Base-by-base conservation (phyloP, 1,139 yeast genomes). In the Blastobotrys apis region DNA sequence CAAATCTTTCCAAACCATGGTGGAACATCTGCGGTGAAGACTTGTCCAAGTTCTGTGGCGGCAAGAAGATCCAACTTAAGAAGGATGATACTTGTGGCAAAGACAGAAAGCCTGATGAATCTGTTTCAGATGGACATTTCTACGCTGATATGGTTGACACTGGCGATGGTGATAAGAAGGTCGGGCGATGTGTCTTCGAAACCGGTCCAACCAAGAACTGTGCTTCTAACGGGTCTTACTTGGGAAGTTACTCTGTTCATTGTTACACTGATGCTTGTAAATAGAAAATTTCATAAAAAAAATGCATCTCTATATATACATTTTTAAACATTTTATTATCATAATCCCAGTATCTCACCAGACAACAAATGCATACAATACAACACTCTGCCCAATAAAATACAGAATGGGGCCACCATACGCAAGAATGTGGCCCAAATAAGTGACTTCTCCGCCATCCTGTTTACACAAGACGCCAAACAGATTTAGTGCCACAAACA, bases 341-440 rank as follows among this genome's bases (percentile, higher is more conserved):
- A n/a, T n/a, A n/a, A n/a, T n/a, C n/a, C 68, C 67, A 22, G 66
- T 56, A 16, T 66, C 69, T 60, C 64, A 62, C 64, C 66, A 62
- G 4, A 64, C 27, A 9, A 65, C 50, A 32, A 55, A 52, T 2
- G 48, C 48, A 43, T 55, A 62, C 23, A 59, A 45, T 1, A 56
- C 43, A 5, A 54, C 20, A 9, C 53, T 39, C 43, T 65, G 69
- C 19, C 63, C 33, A 12, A 55, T 43, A 35, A 65, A 53, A 38
- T 65, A 66, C 9, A 65, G 47, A 22, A 66, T 59, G 2, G 68
- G 68, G 2, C 65, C 65, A 4, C 69, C 69, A 44, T 57, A 65
- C 3, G 66, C 66, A 8, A 52, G 35, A 22, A 66, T 63, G 39
- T 56, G 47, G 4, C 67, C 68, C 41, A 51, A 50, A 39, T 56